phyloP scores from a whole-genome alignment of 2,329 filamentous ascomycete species.

The Monosporascus sp. region DNA sequence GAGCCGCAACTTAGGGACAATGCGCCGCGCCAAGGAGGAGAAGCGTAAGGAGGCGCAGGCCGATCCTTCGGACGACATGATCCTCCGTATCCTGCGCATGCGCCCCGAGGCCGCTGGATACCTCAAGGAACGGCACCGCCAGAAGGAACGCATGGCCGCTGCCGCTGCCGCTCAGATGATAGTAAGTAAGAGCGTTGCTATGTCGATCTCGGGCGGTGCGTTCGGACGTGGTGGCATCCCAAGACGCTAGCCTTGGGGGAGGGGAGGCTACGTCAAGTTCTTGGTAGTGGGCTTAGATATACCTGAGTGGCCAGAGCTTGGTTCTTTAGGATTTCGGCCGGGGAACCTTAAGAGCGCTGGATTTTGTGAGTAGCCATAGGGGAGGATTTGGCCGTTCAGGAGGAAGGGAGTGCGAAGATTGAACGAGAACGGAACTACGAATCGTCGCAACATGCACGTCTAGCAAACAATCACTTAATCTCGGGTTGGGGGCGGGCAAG shows the following conservation, averaged over 20 bases:
- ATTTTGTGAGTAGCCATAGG: neutral
- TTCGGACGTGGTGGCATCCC: conserved; percentile 39
- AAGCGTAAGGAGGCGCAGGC: conserved; percentile 94
- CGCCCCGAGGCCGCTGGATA: conserved; percentile 83
- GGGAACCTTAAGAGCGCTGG: neutral
- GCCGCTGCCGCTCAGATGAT: conserved; percentile 90
- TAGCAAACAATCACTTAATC: neutral
- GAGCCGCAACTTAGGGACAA: conserved; percentile 88
- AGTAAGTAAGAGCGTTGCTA: conserved; percentile 80
- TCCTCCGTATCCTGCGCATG: conserved; percentile 91
- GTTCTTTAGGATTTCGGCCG: conserved; percentile 10
- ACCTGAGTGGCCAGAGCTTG: conserved; percentile 16
- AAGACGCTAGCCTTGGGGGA: conserved; percentile 33
- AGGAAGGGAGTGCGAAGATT: neutral
- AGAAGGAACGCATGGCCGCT: conserved; percentile 89
- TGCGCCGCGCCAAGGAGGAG: conserved; percentile 93
- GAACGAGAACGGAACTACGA: neutral
- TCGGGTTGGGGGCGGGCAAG: neutral
- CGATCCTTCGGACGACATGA: conserved; percentile 97
- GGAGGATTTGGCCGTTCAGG: neutral
- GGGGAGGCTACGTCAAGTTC: neutral
- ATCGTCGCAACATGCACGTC: neutral
- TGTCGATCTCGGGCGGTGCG: conserved; percentile 44
- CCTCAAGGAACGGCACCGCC: conserved; percentile 82
- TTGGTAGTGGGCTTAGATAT: neutral